A percentile compares a stretch with the other conserved stretches of the same genome.
Conservation (phyloP, 305 asterid species). For the Rubia tinctorum region DNA sequence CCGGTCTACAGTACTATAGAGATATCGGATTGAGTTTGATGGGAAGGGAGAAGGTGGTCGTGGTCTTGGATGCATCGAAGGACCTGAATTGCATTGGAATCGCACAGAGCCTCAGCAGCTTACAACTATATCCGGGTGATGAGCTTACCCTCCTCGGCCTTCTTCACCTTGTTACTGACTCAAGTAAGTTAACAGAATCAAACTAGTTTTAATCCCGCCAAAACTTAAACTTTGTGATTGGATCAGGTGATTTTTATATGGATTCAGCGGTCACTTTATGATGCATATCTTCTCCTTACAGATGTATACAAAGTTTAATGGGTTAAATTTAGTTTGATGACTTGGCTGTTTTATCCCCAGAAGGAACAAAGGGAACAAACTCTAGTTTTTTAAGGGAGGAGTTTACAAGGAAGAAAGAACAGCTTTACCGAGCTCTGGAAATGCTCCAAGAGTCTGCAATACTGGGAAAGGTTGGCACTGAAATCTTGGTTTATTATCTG, state of each 20-base stretch:
- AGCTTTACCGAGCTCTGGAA: slow-evolving; percentile 1
- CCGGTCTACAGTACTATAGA: neutral
- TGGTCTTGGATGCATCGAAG: slow-evolving; percentile 17
- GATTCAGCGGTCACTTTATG: neutral
- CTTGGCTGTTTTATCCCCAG: neutral
- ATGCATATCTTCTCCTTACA: neutral
- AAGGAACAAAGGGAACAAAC: slow-evolving; percentile 11
- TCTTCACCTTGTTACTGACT: slow-evolving; percentile 1
- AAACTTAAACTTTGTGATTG: neutral
- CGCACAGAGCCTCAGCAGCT: neutral
- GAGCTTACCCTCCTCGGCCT: slow-evolving; percentile 14
- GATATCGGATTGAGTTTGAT: neutral
- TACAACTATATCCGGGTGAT: slow-evolving; percentile 13
- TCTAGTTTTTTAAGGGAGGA: neutral
- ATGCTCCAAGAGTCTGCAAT: neutral
- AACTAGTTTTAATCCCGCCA: neutral
- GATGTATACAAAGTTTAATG: neutral
- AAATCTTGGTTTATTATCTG: neutral
- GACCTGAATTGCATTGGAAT: neutral
- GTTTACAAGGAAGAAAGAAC: neutral
- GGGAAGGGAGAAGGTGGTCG: slow-evolving; percentile 15
- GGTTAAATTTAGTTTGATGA: neutral
- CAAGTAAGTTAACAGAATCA: slow-evolving; percentile 9
- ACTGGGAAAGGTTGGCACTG: slow-evolving; percentile 6
- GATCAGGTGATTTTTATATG: neutral